Conservation (phyloP, 768 basidiomycete genomes). For the Lentinula sp. region DNA sequence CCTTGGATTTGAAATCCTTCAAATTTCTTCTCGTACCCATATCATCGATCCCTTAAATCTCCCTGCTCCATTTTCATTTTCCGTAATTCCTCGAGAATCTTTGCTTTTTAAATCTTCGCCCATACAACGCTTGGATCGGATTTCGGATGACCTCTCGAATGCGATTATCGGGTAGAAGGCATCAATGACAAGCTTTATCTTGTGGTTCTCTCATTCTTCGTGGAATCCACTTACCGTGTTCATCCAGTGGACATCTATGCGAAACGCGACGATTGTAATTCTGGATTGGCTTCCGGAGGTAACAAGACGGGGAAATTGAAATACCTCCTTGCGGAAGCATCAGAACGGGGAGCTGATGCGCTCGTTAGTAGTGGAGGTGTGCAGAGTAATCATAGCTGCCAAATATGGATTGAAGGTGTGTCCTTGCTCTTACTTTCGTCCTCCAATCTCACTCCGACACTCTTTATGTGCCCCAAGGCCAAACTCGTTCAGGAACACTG, state of each 20-base stretch:
- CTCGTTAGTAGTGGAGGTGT: conserved; percentile 19
- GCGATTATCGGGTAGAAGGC: not conserved
- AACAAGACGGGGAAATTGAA: conserved; percentile 21
- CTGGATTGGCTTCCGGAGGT: conserved; percentile 16
- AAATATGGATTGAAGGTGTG: conserved; percentile 16
- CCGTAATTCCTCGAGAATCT: conserved; percentile 12
- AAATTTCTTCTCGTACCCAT: not conserved
- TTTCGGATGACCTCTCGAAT: conserved; percentile 15
- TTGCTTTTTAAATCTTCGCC: conserved; percentile 17
- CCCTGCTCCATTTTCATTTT: conserved; percentile 14
- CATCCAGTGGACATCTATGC: conserved; percentile 15
- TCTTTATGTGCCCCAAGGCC: conserved; percentile 5
- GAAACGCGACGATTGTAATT: conserved; percentile 21
- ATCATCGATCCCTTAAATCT: conserved; percentile 8
- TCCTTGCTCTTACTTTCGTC: not conserved
- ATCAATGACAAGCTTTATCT: too few species aligned
- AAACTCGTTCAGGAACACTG: conserved; percentile 20
- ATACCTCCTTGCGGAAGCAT: conserved; percentile 16
- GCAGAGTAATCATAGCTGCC: conserved; percentile 19
- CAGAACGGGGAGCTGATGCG: conserved; percentile 14
- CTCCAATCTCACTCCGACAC: not conserved
- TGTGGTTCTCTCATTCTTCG: not conserved
- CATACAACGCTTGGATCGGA: conserved; percentile 15
- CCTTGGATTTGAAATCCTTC: too few species aligned
- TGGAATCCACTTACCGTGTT: not conserved